These are phyloP conservation scores for Withania somnifera DNA, from an alignment of 305 asterid species.

Conservation along the genomic window DNA sequence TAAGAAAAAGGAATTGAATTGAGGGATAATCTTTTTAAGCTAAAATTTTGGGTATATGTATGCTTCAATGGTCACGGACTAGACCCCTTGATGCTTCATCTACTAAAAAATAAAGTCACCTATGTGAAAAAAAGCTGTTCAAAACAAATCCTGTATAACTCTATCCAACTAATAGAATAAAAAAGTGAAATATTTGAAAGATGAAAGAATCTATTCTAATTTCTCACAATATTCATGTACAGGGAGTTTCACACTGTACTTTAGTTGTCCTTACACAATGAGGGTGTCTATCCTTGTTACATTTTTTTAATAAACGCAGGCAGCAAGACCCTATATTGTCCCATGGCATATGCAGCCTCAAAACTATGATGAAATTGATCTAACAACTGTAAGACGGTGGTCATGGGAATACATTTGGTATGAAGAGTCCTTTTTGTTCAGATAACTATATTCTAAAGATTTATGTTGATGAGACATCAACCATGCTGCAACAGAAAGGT, in stretches of 20 bases:
- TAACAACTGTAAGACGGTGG: neutral
- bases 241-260: neutral
- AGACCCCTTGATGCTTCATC: neutral
- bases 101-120: neutral
- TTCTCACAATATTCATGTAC: neutral
- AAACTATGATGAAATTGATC: neutral
- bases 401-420: neutral
- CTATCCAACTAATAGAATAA: neutral
- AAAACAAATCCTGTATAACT: neutral
- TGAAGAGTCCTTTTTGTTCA: neutral
- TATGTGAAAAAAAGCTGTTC: neutral
- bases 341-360: neutral
- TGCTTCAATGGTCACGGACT: neutral
- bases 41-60: neutral
- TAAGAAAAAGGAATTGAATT: neutral
- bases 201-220: neutral
- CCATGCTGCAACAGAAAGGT: neutral
- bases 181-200: neutral
- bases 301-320: neutral
- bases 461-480: neutral
- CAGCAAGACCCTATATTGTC: neutral
- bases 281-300: neutral
- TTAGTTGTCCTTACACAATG: neutral
- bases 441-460: neutral
- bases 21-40: neutral